Evolutionary conservation across 352 stramenopile genomes (phyloP), one percentile per base, ranked within the genome.

Genomic region (Elongisporangium prolatum): DNA sequence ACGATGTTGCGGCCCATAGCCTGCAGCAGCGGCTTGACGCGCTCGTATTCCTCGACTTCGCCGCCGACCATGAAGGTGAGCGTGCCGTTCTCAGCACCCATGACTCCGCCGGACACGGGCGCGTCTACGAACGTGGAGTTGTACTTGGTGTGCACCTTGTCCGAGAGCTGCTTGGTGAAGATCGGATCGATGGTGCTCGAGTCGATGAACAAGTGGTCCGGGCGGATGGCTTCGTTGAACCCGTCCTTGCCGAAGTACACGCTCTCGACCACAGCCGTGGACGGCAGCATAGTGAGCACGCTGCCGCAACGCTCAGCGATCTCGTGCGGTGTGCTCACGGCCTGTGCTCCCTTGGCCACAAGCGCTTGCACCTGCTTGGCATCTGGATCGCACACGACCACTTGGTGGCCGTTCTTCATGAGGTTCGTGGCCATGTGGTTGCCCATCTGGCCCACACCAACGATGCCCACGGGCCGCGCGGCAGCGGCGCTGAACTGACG

Each of bases 61-160:
- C 87, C 89, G 48, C 95, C 94, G 38, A 98, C 91, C 91, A 99
- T 99, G 77, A 99, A 99, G n/a, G 96, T 99, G 16, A 99, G 76
- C 47, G 94, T 99, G 22, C 77, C 96, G 60, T 97, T 95, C 67
- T 96, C 80, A 5, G 97, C 97, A n/a, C 95, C 97, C 14, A 89
- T 88, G 16, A 98, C 95, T n/a, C 96, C 96, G 25, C 96, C 97
- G 56, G 92, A 98, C 40, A 99, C 97, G 1, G 97, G 97, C 16
- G 97, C 96, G 72, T 99, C 97, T 9, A 98, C 80, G 62, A 98
- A 92, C 8, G 62, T 72, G 24, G 74, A 84, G 6, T 80, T 76
- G 28, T 38, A 38, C 21, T 55, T 61, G 40, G 63, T 57, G 64
- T 92, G 77, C 22, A 90, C 63, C 47, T 86, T 60, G n/a, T 79